Base-by-base conservation (phyloP, 106 monocot species). In the Platanthera zijinensis region DNA sequence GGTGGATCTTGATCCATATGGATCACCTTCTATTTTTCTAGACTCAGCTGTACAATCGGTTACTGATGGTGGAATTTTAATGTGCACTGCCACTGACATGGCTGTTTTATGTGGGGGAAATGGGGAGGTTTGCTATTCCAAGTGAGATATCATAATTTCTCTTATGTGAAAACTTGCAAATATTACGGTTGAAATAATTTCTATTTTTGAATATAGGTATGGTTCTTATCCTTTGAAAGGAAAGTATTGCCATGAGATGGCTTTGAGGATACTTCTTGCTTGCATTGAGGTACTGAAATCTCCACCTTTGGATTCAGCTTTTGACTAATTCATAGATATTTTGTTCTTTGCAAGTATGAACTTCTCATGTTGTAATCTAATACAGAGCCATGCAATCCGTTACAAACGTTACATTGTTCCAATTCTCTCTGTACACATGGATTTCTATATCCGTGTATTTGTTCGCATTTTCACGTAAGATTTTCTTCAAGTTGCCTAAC, bases 41-140 rank as follows among this genome's bases (percentile, higher is more conserved):
- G 96, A 96, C 74, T 93, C 96, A 7, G 96, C 96, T 18, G 87
- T 96, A 53, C 96, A 96, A 69, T 74, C 93, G 21, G 93, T 93
- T 84, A 88, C 90, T 59, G 96, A 96, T 87, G 96, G 96, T 52
- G 96, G 96, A 21, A 69, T 96, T 15, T 74, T 93, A 64, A 96
- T 93, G 96, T 96, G 96, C 77, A 96, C 96, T 48, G 93, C 96
- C 61, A 96, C 96, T 77, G 93, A 96, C 83, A 93, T 96, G 93
- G 96, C 93, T 73, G 96, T 96, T 17, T 82, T 96, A 10, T 96
- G 96, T 80, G 93, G 93, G 4, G 84, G 85, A 21, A 96, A 89
- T 83, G 96, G 89, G 63, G 96, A 96, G 79, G 96, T 91, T 25
- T 96, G 96, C 84, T 89, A 93, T 87, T 90, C 96, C 73, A 96